Evolutionary conservation across 352 stramenopile species (phyloP), one percentile per base, ranked within the genome.

Genomic region (Pythium oligandrum): DNA sequence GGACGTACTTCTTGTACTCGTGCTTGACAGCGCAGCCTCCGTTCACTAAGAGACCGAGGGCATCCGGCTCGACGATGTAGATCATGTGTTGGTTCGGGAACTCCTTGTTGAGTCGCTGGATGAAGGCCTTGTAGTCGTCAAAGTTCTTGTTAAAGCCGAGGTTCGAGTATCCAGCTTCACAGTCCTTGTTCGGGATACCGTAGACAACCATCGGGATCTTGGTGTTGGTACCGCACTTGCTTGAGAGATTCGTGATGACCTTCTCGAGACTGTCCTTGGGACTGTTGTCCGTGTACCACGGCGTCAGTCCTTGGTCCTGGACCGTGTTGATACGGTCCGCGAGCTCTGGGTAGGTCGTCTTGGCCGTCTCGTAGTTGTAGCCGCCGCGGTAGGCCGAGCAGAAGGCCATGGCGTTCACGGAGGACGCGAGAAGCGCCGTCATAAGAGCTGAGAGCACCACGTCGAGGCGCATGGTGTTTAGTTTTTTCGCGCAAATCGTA

Each of bases 51-150:
- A 73, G 53, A 4, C 56, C 61, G 17, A 73, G 40, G 3, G 61
- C 65, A 40, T 73, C 65, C 3, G 65, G 65, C 50, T 73, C 65
- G 36, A 70, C 38, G 49, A 73, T 59, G 56, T 73, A 73, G 30
- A 73, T 46, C 42, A 72, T 64, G 39, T 64, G 38, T n/a, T 60
- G 52, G 4, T 45, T 66, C 12, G 51, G 55, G 38, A 64, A 63
- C 1, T 26, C 34, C n/a, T n/a, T 37, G 1, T 35, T 42, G 31
- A 73, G 61, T 30, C 26, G 33, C 40, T 49, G 34, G 40, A 70
- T 57, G 48, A 65, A 73, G 0, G 31, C 33, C 59, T 67, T 59
- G 60, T 73, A 73, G 38, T 66, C 49, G 31, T 57, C 51, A 6
- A 60, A 40, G 48, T 70, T 63, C 31, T 63, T 60, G 55, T 70